Evolutionary conservation across 2,329 filamentous ascomycete genomes (phyloP).

Genomic region (Aotearoamyces nothofagi): DNA sequence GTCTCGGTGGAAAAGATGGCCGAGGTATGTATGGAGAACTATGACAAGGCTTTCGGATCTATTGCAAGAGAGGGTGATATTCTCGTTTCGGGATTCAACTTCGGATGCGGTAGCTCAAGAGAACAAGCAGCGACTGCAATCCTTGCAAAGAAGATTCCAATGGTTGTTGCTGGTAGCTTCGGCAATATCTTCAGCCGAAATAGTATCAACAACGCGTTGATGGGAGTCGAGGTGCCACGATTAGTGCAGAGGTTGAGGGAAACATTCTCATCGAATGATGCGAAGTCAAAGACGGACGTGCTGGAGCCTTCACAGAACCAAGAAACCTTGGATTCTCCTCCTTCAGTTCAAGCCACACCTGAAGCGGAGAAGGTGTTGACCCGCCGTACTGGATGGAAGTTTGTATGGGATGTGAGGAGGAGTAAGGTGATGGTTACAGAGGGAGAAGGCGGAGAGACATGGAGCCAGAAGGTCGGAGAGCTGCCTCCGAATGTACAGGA

Average conservation of each 20-base stretch:
- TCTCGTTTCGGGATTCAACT: constrained; percentile 76
- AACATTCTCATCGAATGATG: constrained; percentile 27
- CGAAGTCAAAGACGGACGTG: background rate
- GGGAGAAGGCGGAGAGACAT: constrained; percentile 47
- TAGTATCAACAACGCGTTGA: constrained; percentile 65
- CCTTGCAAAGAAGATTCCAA: constrained; percentile 62
- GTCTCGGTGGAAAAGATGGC: constrained; percentile 69
- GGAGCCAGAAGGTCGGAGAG: constrained; percentile 73
- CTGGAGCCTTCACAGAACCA: background rate
- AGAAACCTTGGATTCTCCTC: constrained; percentile 8
- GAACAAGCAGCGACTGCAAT: constrained; percentile 86
- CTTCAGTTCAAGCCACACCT: constrained; percentile 22
- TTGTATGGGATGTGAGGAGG: constrained; percentile 65
- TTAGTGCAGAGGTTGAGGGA: constrained; percentile 51
- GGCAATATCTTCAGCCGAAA: constrained; percentile 72
- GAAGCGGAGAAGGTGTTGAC: constrained; percentile 41
- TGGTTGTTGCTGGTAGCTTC: constrained; percentile 70
- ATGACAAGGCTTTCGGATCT: constrained; percentile 55
- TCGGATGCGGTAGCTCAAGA: constrained; percentile 66
- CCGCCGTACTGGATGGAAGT: constrained; percentile 66
- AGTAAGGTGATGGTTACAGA: constrained; percentile 60
- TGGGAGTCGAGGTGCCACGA: constrained; percentile 54
- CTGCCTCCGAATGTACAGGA: constrained; percentile 76
- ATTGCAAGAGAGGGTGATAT: constrained; percentile 60
- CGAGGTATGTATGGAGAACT: constrained; percentile 85